These are phyloP conservation scores for Hanseniaspora singularis DNA, from an alignment of 805 yeast species.

Conservation along the genomic window DNA sequence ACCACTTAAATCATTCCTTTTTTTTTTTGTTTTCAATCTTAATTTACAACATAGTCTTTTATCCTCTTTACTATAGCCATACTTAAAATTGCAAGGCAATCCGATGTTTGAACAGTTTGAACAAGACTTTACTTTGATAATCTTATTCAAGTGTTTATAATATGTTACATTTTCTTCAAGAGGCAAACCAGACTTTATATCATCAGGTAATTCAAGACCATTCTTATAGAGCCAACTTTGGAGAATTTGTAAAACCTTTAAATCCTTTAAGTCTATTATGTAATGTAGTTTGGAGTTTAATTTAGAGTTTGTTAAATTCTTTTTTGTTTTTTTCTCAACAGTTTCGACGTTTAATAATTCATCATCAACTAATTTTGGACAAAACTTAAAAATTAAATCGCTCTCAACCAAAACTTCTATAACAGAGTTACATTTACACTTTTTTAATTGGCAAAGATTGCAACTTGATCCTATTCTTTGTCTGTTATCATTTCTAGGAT, in stretches of 20 bases:
- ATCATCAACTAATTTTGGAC: not conserved
- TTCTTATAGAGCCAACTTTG: not conserved
- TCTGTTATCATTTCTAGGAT: constrained; percentile 1
- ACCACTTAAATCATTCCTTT: not conserved
- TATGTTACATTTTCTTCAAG: not conserved
- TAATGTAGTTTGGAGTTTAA: not conserved
- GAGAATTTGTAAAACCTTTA: not conserved
- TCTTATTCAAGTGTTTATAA: constrained; percentile 9
- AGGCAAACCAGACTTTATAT: not conserved
- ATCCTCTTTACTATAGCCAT: constrained; percentile 13
- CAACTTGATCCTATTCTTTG: constrained; percentile 13
- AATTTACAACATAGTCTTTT: constrained; percentile 11
- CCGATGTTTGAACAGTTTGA: not conserved
- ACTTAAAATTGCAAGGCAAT: constrained; percentile 1
- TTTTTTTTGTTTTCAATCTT: constrained; percentile 4
- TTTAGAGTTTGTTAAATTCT: not conserved
- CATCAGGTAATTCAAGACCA: not conserved
- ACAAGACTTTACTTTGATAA: constrained; percentile 6
- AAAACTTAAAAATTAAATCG: constrained; percentile 2
- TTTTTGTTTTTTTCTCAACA: not conserved
- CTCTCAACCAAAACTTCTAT: constrained; percentile 8
- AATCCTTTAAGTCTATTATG: not conserved
- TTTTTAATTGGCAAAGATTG: constrained; percentile 9
- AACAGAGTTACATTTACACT: constrained; percentile 9
- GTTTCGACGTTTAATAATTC: not conserved